A percentile compares a stretch with the other conserved stretches of the same genome.
These are phyloP conservation scores for Plectosphaerella cucumerina DNA, from an alignment of 2,329 filamentous ascomycete species.

Conservation along the genomic window DNA sequence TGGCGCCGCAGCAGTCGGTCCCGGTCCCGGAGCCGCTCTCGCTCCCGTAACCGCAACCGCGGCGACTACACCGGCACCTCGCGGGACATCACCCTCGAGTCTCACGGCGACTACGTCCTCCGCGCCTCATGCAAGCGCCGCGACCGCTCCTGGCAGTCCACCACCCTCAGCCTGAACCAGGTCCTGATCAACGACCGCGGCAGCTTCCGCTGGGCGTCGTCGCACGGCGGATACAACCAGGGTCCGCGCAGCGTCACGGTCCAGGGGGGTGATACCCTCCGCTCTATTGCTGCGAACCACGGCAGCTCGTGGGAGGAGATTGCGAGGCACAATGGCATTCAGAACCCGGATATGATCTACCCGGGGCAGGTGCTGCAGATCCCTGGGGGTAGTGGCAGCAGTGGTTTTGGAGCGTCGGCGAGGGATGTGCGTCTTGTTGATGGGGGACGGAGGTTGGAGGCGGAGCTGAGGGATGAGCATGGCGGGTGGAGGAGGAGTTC, in stretches of 20 bases:
- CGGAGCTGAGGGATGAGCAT: conserved; percentile 20
- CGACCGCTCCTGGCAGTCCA: conserved; percentile 27
- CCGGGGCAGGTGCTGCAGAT: conserved; percentile 34
- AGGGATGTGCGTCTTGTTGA: conserved; percentile 30
- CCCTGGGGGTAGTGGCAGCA: conserved; percentile 19
- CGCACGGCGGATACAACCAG: conserved; percentile 13
- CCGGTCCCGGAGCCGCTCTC: conserved; percentile 10
- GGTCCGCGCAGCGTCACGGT: conserved; percentile 25
- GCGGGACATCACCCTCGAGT: conserved; percentile 28
- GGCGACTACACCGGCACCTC: conserved; percentile 30
- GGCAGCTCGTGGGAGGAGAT: conserved; percentile 31
- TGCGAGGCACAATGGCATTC: conserved; percentile 31
- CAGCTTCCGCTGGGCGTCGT: conserved; percentile 28
- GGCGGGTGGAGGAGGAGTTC: conserved; percentile 25
- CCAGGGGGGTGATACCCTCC: conserved; percentile 36
- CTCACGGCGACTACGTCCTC: conserved; percentile 26
- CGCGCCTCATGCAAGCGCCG: conserved; percentile 25
- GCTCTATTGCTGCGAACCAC: conserved; percentile 28
- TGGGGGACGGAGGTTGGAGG: conserved; percentile 28
- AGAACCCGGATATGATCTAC: conserved; percentile 37
- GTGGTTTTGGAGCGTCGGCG: conserved; percentile 25
- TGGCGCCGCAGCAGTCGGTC: conserved; percentile 1
- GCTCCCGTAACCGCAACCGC: conserved; percentile 11
- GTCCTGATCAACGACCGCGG: conserved; percentile 30
- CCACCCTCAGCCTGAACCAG: conserved; percentile 29